phyloP scores from a whole-genome alignment of 2,329 filamentous ascomycete species.

The Trichophyton benhamiae region DNA sequence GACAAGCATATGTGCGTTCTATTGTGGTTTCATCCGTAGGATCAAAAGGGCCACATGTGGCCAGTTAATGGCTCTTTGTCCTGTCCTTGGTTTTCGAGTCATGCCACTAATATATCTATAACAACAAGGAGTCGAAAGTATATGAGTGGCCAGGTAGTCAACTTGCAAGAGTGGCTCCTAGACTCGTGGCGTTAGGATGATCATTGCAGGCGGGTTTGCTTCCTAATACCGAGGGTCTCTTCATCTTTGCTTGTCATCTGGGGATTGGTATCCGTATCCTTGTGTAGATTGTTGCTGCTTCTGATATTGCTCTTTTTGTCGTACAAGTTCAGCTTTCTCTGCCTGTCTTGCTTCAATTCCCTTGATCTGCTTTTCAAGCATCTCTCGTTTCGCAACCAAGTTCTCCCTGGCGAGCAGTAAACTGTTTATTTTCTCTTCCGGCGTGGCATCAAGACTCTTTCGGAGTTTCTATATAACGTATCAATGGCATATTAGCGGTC shows the following conservation, averaged over 20 bases:
- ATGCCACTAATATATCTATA: neutral
- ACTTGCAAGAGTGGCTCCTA: neutral
- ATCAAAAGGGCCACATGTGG: no score
- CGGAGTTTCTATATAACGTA: constrained; percentile 29
- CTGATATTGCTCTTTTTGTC: neutral
- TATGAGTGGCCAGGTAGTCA: neutral
- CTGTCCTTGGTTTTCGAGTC: no score
- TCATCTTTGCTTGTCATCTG: constrained; percentile 11
- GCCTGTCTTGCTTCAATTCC: constrained; percentile 34
- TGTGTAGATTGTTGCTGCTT: neutral
- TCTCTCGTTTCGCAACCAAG: constrained; percentile 39
- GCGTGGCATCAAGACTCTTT: constrained; percentile 38
- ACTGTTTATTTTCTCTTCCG: constrained; percentile 44
- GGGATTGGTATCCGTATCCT: constrained; percentile 3
- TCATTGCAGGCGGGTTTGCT: neutral
- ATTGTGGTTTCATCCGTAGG: no score
- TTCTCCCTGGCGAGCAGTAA: constrained; percentile 41
- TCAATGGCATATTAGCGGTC: neutral
- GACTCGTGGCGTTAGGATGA: neutral
- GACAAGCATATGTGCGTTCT: no score
- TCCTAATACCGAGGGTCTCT: neutral
- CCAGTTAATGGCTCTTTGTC: no score
- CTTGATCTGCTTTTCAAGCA: constrained; percentile 46
- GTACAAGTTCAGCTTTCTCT: constrained; percentile 18
- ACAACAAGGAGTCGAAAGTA: neutral